phyloP scores from a whole-genome alignment of 768 basidiomycete species.

The Suillus subluteus region DNA sequence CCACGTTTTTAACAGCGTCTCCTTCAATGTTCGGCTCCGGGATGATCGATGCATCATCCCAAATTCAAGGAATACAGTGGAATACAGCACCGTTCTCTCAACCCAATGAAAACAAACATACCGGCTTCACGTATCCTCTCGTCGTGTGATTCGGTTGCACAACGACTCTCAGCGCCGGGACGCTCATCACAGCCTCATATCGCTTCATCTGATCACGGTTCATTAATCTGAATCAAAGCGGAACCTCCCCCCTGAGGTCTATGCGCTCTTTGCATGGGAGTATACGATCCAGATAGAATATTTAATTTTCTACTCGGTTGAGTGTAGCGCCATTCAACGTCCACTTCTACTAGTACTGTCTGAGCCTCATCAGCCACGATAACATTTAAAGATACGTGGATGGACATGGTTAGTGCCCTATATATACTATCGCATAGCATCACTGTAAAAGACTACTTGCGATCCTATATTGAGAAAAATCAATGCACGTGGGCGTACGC shows the following conservation, averaged over 20 bases:
- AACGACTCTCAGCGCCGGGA: background rate
- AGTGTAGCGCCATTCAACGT: background rate
- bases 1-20: background rate
- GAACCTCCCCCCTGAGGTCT: background rate
- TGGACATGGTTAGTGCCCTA: background rate
- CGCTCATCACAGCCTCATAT: background rate
- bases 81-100: background rate
- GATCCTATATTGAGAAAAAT: background rate
- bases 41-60: background rate
- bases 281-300: background rate
- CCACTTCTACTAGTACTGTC: background rate
- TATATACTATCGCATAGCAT: background rate
- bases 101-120: background rate
- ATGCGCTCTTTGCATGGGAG: background rate
- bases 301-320: background rate
- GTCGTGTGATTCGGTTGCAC: background rate
- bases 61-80: background rate
- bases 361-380: background rate
- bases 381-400: background rate
- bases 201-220: background rate
- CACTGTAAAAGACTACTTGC: background rate
- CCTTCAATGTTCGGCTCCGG: background rate
- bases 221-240: background rate
- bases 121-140: background rate
- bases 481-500: conserved; percentile 7